Base-by-base conservation (phyloP, 2,329 filamentous ascomycete genomes). In the Venturia effusa region DNA sequence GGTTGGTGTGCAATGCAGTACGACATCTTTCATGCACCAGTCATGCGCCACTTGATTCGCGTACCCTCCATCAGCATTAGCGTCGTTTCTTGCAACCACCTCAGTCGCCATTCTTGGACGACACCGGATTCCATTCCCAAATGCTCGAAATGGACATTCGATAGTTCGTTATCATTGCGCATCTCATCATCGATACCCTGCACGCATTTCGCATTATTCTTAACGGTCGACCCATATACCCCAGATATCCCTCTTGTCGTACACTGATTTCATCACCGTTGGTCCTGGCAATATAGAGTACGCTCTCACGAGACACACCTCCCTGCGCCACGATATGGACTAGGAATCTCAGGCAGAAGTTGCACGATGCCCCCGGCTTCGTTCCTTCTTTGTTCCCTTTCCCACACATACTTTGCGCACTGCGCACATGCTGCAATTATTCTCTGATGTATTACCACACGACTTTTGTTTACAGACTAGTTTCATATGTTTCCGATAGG, bases 81-180 rank as follows among this genome's bases (percentile, higher is more conserved):
- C 61, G 40, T 48, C 59, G 30, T 54, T 54, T 54, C 32, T 43
- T 48, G 30, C 61, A 40, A 62, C 61, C 61, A 62, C 61, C 61
- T 32, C 61, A 34, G 8, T 57, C 51, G 17, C 5, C 43, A 4
- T 51, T 51, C 27, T 51, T 27, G 41, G 43, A 62, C 30, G 48
- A 37, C 41, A 62, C 24, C 45, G 15, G 32, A n/a, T 27, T 40
- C 11, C 10, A n/a, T 57, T 30, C 51, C 34, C 59, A 17, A 60
- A 17, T 32, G 34, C 59, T 43, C 59, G 24, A 43, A 41, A 60
- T 60, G 19, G 34, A 40, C 15, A 22, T 32, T 43, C 34, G 34
- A 40, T 32, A 27, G 59, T 27, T 22, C 34, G 27, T 22, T 27
- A 22, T 27, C 59, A 22, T 22, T 43, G 59, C 34, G n/a, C 37